Base-by-base conservation (phyloP, 2,329 filamentous ascomycete species). In the Botryosphaeria dothidea region DNA sequence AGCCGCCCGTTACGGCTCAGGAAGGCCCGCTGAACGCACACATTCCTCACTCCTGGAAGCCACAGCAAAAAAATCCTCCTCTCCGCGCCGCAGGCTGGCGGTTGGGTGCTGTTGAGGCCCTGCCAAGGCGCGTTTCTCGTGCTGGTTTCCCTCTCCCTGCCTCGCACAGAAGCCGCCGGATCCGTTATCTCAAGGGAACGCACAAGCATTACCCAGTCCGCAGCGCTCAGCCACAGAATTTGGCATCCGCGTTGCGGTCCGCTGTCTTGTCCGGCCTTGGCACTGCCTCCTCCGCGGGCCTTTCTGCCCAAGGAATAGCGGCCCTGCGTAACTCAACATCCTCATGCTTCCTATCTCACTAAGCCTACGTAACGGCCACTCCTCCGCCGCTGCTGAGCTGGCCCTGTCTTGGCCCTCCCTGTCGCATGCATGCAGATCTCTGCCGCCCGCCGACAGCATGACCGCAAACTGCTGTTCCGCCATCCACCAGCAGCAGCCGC, bases 171-270 rank as follows among this genome's bases (percentile, higher is more conserved):
- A 3, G 19, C 41, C 23, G 54, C 38, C 38, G 56, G 41, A 60
- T 60, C 41, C 56, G 11, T 60, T 23, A n/a, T 36, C 19, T 23
- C 56, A 29, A 43, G 54, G 34, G 54, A 36, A 29, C 19, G 58
- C 46, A 62, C 58, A 49, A 62, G 43, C 57, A 58, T 49, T 38
- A 49, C 27, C 23, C 23, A 13, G 23, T 11, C 45, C 45, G 25
- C 45, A 34, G 38, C 56, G 19, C 63, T 52, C 63, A 65, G 63
- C 63, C 54, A 65, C 63, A 52, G 23, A 65, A 43, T 45, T 61
- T 65, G 45, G 63, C 63, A 65, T 65, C 52, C 45, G 63, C 54
- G 31, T 19, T 52, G 56, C 63, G 54, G 52, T 65, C 63, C 63
- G 63, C 63, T 48, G 34, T 52, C 63, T 60, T 65, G 45, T 52